Conservation (phyloP, 2,329 filamentous ascomycete genomes). For the Colletotrichum lupini region DNA sequence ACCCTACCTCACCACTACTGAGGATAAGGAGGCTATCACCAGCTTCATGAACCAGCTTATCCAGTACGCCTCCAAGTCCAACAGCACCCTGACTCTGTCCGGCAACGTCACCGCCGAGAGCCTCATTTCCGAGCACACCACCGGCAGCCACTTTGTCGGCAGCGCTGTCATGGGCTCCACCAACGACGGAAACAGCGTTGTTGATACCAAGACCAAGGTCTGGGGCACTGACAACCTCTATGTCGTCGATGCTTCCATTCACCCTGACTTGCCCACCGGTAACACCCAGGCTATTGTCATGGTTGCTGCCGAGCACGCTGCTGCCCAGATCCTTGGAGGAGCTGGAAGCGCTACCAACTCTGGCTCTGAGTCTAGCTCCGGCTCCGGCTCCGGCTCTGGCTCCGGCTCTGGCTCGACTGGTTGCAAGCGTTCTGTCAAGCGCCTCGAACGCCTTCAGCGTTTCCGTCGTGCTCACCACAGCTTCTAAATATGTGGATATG, state of each 20-base stretch:
- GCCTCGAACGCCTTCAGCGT: constrained; percentile 54
- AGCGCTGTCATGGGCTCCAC: constrained; percentile 60
- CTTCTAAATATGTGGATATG: not conserved
- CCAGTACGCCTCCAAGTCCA: constrained; percentile 39
- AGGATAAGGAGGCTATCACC: constrained; percentile 43
- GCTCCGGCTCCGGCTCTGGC: not conserved
- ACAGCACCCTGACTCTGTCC: constrained; percentile 38
- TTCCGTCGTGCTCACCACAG: constrained; percentile 7
- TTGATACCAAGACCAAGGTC: constrained; percentile 66
- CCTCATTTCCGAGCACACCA: constrained; percentile 40
- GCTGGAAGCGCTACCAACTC: constrained; percentile 31
- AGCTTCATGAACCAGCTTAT: constrained; percentile 43
- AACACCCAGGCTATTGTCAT: constrained; percentile 38
- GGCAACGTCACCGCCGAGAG: constrained; percentile 40
- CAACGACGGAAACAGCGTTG: constrained; percentile 61
- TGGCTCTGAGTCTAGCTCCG: constrained; percentile 40
- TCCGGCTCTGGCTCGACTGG: not conserved
- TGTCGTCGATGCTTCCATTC: constrained; percentile 71
- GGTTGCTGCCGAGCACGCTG: constrained; percentile 36
- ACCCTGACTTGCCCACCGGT: constrained; percentile 56
- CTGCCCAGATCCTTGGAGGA: constrained; percentile 28
- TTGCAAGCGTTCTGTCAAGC: constrained; percentile 47
- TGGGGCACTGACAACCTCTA: constrained; percentile 71
- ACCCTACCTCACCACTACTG: constrained; percentile 46
- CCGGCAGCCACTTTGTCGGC: constrained; percentile 49